These are phyloP conservation scores for Clavispora asparagi DNA, from an alignment of 805 yeast genomes.

Conservation along the genomic window DNA sequence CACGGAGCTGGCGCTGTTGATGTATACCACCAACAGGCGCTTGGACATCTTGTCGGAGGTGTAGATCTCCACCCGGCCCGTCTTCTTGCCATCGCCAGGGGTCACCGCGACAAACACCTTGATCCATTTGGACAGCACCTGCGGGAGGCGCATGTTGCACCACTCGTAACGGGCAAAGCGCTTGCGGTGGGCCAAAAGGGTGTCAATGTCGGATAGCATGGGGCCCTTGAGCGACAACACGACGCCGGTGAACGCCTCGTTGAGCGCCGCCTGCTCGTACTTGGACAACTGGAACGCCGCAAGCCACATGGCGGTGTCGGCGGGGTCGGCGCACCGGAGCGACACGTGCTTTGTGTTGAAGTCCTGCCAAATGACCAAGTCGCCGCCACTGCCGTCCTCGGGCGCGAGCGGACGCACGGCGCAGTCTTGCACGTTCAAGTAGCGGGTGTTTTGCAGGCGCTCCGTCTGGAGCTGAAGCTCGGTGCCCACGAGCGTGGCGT, in stretches of 20 bases:
- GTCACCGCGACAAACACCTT: slow-evolving; percentile 46
- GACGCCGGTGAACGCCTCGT: slow-evolving; percentile 64
- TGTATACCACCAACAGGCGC: slow-evolving; percentile 47
- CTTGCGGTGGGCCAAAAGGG: slow-evolving; percentile 46
- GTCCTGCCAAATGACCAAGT: slow-evolving; percentile 25
- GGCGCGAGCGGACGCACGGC: slow-evolving; percentile 6
- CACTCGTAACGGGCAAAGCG: slow-evolving; percentile 51
- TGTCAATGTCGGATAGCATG: slow-evolving; percentile 51
- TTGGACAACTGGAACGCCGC: slow-evolving; percentile 49
- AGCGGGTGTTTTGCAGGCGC: slow-evolving; percentile 44
- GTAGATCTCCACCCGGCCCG: slow-evolving; percentile 52
- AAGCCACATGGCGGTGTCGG: slow-evolving; percentile 34
- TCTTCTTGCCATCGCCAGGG: slow-evolving; percentile 42
- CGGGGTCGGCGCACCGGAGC: slow-evolving; percentile 18
- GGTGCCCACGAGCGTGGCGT: slow-evolving; percentile 45
- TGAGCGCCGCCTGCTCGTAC: slow-evolving; percentile 52
- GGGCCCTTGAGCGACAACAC: slow-evolving; percentile 55
- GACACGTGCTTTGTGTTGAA: slow-evolving; percentile 21
- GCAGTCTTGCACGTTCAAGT: slow-evolving; percentile 48
- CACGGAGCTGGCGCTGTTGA: slow-evolving; percentile 39
- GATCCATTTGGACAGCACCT: slow-evolving; percentile 54
- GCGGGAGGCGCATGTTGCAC: slow-evolving; percentile 59
- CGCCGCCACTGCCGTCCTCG: slow-evolving; percentile 3
- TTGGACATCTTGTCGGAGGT: slow-evolving; percentile 43
- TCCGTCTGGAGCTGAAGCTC: slow-evolving; percentile 47